Evolutionary conservation across 805 yeast species (phyloP).

Genomic region (Nakazawaea ernobii): DNA sequence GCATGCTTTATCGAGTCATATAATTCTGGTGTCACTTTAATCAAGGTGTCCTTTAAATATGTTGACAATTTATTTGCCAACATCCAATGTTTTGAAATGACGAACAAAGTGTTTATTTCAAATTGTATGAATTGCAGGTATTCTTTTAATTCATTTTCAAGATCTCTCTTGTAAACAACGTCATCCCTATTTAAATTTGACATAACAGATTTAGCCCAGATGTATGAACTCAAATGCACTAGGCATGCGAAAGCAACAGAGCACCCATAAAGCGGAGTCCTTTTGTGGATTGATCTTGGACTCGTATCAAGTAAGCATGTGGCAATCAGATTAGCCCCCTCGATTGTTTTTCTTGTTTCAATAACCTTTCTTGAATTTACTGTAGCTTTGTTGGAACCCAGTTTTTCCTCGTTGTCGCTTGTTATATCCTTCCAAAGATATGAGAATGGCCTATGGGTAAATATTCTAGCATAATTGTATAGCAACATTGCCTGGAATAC

Average conservation of each 20-base stretch:
- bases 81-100: conserved; percentile 47
- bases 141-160: conserved; percentile 32
- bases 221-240: conserved; percentile 46
- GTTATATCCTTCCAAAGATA: conserved; percentile 39
- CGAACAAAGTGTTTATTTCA: conserved; percentile 42
- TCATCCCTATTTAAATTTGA: conserved; percentile 12
- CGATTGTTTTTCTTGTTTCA: conserved; percentile 49
- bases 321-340: conserved; percentile 45
- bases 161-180: conserved; percentile 20
- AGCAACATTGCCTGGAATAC: conserved; percentile 44
- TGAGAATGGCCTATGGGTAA: conserved; percentile 49
- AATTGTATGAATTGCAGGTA: conserved; percentile 44
- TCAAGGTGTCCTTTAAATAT: conserved; percentile 40
- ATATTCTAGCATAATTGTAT: conserved; percentile 47
- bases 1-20: conserved; percentile 30
- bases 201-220: conserved; percentile 42
- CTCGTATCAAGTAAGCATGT: conserved; percentile 41
- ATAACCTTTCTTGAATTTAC: conserved; percentile 40
- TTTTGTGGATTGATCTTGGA: conserved; percentile 33
- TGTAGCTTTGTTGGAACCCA: conserved; percentile 25
- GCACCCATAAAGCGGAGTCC: conserved; percentile 50
- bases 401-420: conserved; percentile 24
- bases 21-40: conserved; percentile 36
- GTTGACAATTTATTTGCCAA: conserved; percentile 40
- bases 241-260: conserved; percentile 47